Base-by-base conservation (phyloP, 768 basidiomycete species). In the Auriscalpium microsporum region DNA sequence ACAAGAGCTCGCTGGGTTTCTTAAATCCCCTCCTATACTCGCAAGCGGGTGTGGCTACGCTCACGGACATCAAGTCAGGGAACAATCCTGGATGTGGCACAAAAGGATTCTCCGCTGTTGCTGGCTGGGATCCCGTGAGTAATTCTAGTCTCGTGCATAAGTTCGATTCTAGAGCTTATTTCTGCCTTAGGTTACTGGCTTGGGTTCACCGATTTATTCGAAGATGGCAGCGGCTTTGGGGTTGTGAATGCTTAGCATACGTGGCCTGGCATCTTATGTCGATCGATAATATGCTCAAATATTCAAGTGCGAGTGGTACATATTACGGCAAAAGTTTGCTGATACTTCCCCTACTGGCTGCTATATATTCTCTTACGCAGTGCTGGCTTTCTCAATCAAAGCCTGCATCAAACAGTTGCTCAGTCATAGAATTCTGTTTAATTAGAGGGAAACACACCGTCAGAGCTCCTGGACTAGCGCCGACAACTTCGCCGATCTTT, bases 181-280 rank as follows among this genome's bases (percentile, higher is more conserved):
- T 50, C 17, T 50, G 17, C 21, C 48, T 16, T 53, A 77, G 75
- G 74, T 81, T 45, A 82, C 80, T 45, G 80, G 80, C 7, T 64
- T 79, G 34, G 81, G 81, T 1, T 80, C 79, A 7, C 80, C 80
- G 10, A 73, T 81, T 58, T 83, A 81, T 64, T 57, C 68, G 53
- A 74, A 74, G 59, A 61, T 83, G 57, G 72, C 74, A 55, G 53
- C 65, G 17, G 66, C 78, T 10, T 71, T 78, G 11, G 48, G 42
- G 23, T 34, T 44, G 14, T 45, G 40, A 28, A 28, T 28, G 21
- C 21, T 1, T 21, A 3, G 21, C 3, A 21, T 21, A 21, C 21
- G 1, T 21, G 3, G 21, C 21, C 21, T 3, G 3, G 3, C 21
- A 21, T 4, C 28, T 28, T 7, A 28, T 28, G 28, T 28, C 28